Percentiles rank a stretch among this genome's conserved stretches.
These are phyloP conservation scores for Arthroderma sp. DNA, from an alignment of 2,329 filamentous ascomycete species.

Conservation along the genomic window DNA sequence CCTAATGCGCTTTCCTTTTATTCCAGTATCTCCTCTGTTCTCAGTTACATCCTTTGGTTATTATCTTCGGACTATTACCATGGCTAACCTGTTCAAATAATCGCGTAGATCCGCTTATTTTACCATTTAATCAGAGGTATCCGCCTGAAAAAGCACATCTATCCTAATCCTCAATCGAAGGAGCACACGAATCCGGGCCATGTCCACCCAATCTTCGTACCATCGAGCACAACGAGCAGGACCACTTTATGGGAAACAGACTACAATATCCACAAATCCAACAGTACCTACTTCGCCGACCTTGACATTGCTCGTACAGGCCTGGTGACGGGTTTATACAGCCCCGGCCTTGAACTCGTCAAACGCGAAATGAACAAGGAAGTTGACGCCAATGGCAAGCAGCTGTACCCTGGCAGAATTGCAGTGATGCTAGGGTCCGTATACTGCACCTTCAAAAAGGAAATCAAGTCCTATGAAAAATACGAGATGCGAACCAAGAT, in stretches of 20 bases:
- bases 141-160: conserved; percentile 35
- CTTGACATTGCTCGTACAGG: conserved; percentile 74
- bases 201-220: conserved; percentile 58
- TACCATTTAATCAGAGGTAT: conserved; percentile 46
- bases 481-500: conserved; percentile 66
- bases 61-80: too few relatives aligned
- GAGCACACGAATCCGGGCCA: conserved; percentile 25
- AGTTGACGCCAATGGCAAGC: conserved; percentile 36
- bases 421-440: conserved; percentile 61
- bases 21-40: neutral
- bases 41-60: conserved; percentile 14
- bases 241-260: conserved; percentile 67
- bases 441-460: conserved; percentile 59
- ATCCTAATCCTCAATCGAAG: conserved; percentile 33
- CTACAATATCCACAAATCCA: conserved; percentile 74
- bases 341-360: conserved; percentile 44
- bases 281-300: conserved; percentile 77
- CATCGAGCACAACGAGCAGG: conserved; percentile 54
- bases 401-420: conserved; percentile 35
- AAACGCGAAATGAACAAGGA: conserved; percentile 44
- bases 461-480: conserved; percentile 55
- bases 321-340: conserved; percentile 58
- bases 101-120: conserved; percentile 44
- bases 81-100: conserved; percentile 9
- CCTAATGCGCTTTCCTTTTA: neutral